Conservation (phyloP, 305 asterid species). For the Fraxinus platypoda region DNA sequence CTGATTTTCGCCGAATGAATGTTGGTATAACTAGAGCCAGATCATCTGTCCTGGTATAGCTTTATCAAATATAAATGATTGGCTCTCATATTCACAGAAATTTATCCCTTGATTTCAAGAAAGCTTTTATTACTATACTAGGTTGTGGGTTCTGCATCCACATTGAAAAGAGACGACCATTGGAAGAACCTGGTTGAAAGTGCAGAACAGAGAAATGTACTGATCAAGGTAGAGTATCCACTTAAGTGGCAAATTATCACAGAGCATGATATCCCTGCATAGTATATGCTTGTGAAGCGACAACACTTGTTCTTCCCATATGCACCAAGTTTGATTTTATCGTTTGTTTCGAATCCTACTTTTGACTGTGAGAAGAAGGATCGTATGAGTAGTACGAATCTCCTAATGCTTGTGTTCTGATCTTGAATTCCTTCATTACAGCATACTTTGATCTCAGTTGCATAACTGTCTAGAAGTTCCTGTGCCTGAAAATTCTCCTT, state of each 20-base stretch:
- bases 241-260: neutral
- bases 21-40: conserved; percentile 98
- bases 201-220: conserved; percentile 69
- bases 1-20: conserved; percentile 96
- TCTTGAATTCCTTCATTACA: neutral
- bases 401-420: neutral
- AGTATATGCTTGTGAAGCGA: neutral
- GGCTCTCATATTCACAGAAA: conserved; percentile 6
- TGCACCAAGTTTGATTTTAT: neutral
- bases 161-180: conserved; percentile 72
- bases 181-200: conserved; percentile 86
- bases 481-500: neutral
- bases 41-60: conserved; percentile 87
- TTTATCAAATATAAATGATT: conserved; percentile 6
- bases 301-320: neutral
- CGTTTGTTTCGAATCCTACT: neutral
- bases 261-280: neutral
- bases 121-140: conserved; percentile 22
- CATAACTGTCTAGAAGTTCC: neutral
- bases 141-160: conserved; percentile 97
- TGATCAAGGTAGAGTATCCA: conserved; percentile 59
- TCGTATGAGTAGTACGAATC: neutral
- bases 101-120: conserved; percentile 10
- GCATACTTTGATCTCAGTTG: neutral
- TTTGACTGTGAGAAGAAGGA: neutral